Evolutionary conservation across 73 alveolate species (phyloP).

Genomic region (Paramecium sonneborni): DNA sequence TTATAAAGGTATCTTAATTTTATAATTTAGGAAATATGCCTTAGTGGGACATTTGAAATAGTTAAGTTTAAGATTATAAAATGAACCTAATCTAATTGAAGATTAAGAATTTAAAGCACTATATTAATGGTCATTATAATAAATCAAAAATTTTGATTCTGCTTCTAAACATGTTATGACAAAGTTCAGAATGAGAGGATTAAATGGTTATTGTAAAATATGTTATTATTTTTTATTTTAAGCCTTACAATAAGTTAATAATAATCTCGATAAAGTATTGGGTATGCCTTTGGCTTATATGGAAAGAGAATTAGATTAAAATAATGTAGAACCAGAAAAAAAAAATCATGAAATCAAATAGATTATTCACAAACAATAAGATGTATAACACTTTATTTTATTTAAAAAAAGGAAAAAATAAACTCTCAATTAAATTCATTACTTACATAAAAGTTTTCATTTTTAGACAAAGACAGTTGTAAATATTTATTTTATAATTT

Average conservation of each 20-base stretch:
- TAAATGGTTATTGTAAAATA: background rate
- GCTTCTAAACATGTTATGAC: slow-evolving; percentile 15
- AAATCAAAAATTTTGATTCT: background rate
- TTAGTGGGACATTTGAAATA: background rate
- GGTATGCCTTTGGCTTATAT: slow-evolving; percentile 12
- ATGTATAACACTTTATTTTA: background rate
- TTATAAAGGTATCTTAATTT: background rate
- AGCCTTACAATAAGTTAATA: background rate
- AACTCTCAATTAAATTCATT: slow-evolving; percentile 11
- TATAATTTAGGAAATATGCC: background rate
- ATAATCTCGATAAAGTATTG: background rate
- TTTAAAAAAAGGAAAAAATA: background rate
- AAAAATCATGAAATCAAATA: background rate
- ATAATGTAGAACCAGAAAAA: background rate
- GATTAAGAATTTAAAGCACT: background rate
- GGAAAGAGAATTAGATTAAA: slow-evolving; percentile 46
- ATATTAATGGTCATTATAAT: background rate
- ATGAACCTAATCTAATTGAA: background rate
- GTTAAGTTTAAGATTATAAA: background rate
- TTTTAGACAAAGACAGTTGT: background rate
- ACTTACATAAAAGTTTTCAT: background rate
- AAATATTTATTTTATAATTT: background rate
- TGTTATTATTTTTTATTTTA: background rate
- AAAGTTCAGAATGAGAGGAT: slow-evolving; percentile 37
- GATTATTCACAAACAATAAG: slow-evolving; percentile 11